Percentiles rank a stretch among this genome's conserved stretches.
These are phyloP conservation scores for Arthrobotrys pseudoclavata DNA, from an alignment of 2,329 filamentous ascomycete species.

Conservation along the genomic window DNA sequence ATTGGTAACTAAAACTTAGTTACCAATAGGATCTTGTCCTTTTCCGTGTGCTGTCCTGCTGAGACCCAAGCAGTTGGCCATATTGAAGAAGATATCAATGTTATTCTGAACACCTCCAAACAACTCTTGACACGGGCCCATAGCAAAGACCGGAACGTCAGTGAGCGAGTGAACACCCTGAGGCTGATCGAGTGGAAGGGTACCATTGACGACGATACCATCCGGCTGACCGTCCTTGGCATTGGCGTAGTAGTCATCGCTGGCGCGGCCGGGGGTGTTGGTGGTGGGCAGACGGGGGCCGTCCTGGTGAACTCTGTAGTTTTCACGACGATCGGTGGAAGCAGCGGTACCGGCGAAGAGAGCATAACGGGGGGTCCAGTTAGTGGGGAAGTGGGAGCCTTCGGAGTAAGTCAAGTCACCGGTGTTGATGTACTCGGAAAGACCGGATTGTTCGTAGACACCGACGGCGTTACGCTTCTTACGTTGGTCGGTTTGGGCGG, in stretches of 20 bases:
- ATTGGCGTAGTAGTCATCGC: constrained; percentile 76
- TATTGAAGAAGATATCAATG: constrained; percentile 81
- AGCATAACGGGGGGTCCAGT: constrained; percentile 88
- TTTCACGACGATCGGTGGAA: constrained; percentile 80
- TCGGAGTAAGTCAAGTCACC: constrained; percentile 78
- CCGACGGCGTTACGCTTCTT: constrained; percentile 82
- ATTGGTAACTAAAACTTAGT: constrained; percentile 53
- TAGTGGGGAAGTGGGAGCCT: constrained; percentile 81
- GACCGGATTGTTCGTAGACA: constrained; percentile 78
- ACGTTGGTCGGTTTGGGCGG: constrained; percentile 75
- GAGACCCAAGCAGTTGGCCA: constrained; percentile 77
- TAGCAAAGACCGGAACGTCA: constrained; percentile 82
- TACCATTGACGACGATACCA: constrained; percentile 83
- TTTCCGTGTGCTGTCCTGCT: constrained; percentile 63
- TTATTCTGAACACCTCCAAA: constrained; percentile 80
- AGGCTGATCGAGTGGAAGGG: constrained; percentile 74
- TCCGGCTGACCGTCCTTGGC: constrained; percentile 73
- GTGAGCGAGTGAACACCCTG: constrained; percentile 83
- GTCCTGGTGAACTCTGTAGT: constrained; percentile 78
- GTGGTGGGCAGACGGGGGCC: constrained; percentile 75
- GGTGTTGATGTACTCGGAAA: constrained; percentile 77
- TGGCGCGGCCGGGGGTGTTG: constrained; percentile 70
- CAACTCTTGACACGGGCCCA: constrained; percentile 81
- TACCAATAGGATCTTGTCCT: constrained; percentile 61
- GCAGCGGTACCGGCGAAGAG: constrained; percentile 80